A percentile compares a stretch with the other conserved stretches of the same genome.
Evolutionary conservation across 78 protist genomes (phyloP).

Genomic region (Reticulomyxa filosa): DNA sequence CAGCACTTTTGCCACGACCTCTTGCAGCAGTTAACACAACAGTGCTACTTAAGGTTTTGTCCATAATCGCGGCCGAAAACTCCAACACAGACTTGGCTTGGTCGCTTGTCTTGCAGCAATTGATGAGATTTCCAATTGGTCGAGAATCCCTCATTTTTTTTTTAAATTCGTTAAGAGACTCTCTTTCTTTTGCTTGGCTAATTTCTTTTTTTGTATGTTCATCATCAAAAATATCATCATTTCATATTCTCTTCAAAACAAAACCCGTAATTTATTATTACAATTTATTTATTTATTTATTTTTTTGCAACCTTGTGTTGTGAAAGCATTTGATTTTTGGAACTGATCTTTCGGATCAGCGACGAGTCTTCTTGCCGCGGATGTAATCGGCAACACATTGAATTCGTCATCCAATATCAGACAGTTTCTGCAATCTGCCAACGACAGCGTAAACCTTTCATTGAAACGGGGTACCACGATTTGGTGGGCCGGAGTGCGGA

Average conservation of each 20-base stretch:
- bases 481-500: constrained; percentile 52
- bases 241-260: no score
- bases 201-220: neutral
- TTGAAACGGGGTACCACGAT: constrained; percentile 61
- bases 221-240: no score
- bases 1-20: constrained; percentile 97
- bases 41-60: constrained; percentile 63
- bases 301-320: no score
- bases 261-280: no score
- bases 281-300: no score
- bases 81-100: constrained; percentile 61
- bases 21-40: constrained; percentile 88
- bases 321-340: no score
- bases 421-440: constrained; percentile 39
- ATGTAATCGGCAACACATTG: constrained; percentile 79
- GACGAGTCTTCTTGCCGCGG: no score
- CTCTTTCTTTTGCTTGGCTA: no score
- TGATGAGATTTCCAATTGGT: constrained; percentile 42
- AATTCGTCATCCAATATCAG: constrained; percentile 47
- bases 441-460: constrained; percentile 87
- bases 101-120: constrained; percentile 26
- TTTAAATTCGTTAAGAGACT: no score
- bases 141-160: constrained; percentile 42
- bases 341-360: no score
- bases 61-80: constrained; percentile 67